Evolutionary conservation across 371 early-diverging fungal species (phyloP).

Genomic region (Circinella minor): DNA sequence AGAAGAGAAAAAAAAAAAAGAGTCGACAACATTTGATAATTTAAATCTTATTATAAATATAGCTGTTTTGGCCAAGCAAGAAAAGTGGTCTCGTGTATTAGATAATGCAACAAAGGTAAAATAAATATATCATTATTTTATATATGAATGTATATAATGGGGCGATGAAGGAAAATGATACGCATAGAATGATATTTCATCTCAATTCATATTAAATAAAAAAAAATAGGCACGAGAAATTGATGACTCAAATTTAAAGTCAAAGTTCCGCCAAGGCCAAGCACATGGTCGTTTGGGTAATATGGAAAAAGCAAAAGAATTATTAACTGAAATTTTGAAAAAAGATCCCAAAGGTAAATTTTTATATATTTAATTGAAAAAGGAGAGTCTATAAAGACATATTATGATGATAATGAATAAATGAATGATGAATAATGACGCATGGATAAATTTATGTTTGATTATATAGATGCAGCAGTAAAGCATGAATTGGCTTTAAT

Average conservation of each 20-base stretch:
- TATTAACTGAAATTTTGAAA: constrained; percentile 26
- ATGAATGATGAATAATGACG: no score
- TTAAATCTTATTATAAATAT: background rate
- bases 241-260: constrained; percentile 38
- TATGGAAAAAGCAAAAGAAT: constrained; percentile 32
- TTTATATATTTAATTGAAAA: no score
- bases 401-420: no score
- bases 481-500: constrained; percentile 13
- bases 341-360: constrained; percentile 37
- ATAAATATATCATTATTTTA: no score
- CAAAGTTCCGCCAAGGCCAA: constrained; percentile 49
- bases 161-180: background rate
- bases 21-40: no score
- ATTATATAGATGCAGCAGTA: constrained; percentile 12
- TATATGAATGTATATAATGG: no score
- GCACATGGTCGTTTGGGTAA: constrained; percentile 37
- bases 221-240: constrained; percentile 27
- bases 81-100: constrained; percentile 47
- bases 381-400: no score
- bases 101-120: constrained; percentile 37
- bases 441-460: background rate
- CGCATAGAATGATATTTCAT: no score
- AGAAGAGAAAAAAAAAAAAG: no score
- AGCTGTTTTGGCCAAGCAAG: constrained; percentile 45
- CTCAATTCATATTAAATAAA: background rate